phyloP scores from a whole-genome alignment of 352 stramenopile genomes.

The Blastocystis sp. region DNA sequence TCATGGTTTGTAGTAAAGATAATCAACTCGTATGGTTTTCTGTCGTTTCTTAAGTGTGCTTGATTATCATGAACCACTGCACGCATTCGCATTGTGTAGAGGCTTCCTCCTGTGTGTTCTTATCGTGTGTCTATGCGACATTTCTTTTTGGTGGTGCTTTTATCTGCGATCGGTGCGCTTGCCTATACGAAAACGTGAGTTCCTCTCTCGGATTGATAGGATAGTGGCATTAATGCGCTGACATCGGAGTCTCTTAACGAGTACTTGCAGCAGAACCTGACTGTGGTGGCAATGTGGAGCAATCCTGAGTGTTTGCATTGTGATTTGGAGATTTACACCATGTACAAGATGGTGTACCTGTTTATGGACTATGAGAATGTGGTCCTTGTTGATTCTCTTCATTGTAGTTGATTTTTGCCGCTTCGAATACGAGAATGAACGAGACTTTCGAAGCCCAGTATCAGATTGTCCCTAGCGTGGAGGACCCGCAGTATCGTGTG shows the following conservation, averaged over 20 bases:
- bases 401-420: constrained; percentile 30
- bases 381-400: neutral
- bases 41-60: neutral
- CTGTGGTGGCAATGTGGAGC: constrained; percentile 41
- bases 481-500: constrained; percentile 12
- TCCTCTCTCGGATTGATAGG: neutral
- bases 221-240: constrained; percentile 25
- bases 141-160: neutral
- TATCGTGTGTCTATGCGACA: too few species aligned
- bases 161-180: neutral
- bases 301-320: constrained; percentile 3
- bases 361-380: constrained; percentile 18
- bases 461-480: neutral
- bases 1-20: neutral
- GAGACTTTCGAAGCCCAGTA: neutral
- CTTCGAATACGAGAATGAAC: constrained; percentile 6
- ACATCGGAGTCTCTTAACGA: neutral
- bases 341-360: constrained; percentile 16
- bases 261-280: constrained; percentile 29
- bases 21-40: neutral
- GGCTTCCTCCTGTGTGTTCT: too few species aligned
- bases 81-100: too few species aligned
- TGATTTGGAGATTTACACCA: constrained; percentile 42
- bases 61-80: neutral
- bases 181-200: neutral